Conservation (phyloP, 202 grass and related monocot genomes). For the Setaria italica region DNA sequence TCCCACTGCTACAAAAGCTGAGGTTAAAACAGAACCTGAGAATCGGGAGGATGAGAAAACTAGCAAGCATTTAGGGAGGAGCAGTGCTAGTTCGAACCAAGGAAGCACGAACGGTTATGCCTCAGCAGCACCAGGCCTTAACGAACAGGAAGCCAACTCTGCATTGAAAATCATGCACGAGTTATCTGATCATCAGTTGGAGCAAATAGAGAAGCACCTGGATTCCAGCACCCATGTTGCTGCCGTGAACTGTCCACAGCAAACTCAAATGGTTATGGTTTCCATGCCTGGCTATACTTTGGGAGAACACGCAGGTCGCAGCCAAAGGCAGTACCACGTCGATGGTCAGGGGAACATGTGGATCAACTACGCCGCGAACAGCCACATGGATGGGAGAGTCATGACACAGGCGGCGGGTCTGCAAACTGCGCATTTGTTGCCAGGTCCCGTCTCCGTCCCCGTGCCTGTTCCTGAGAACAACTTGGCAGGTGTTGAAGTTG, state of each 20-base stretch:
- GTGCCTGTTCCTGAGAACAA: slow-evolving; percentile 43
- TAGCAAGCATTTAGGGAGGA: slow-evolving; percentile 39
- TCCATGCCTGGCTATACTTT: slow-evolving; percentile 35
- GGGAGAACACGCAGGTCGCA: slow-evolving; percentile 35
- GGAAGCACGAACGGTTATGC: slow-evolving; percentile 45
- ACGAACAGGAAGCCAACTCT: slow-evolving; percentile 23
- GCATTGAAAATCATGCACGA: slow-evolving; percentile 31
- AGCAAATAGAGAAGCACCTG: slow-evolving; percentile 36
- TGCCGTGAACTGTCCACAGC: slow-evolving; percentile 20
- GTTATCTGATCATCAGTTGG: slow-evolving; percentile 42
- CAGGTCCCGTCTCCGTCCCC: slow-evolving; percentile 53
- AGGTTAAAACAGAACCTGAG: not conserved
- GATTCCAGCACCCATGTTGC: slow-evolving; percentile 30
- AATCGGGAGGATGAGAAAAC: slow-evolving; percentile 43
- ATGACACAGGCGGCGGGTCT: slow-evolving; percentile 13
- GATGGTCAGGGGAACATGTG: slow-evolving; percentile 40
- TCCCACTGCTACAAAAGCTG: slow-evolving; percentile 29
- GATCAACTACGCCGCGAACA: slow-evolving; percentile 21
- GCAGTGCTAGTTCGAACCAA: slow-evolving; percentile 48
- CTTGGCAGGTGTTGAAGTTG: not conserved
- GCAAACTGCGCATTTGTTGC: slow-evolving; percentile 48
- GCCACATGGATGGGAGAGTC: slow-evolving; percentile 7
- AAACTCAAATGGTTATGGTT: slow-evolving; percentile 24
- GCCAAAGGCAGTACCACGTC: slow-evolving; percentile 47
- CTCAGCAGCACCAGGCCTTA: slow-evolving; percentile 24